phyloP scores from a whole-genome alignment of 2,329 filamentous ascomycete species.

The Colletotrichum godetiae region DNA sequence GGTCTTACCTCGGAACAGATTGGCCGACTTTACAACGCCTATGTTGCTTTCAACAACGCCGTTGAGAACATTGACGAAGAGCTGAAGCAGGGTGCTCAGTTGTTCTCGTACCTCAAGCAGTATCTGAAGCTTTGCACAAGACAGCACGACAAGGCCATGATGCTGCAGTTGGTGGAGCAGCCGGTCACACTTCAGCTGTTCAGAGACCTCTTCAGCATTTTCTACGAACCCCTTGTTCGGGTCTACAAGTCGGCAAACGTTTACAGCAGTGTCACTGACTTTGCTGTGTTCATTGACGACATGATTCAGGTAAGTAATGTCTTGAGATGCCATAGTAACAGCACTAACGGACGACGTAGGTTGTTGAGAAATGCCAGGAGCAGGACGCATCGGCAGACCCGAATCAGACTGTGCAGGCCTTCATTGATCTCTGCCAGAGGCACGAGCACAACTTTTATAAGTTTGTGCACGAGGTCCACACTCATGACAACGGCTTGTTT shows the following conservation, averaged over 20 bases:
- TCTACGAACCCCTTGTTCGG: conserved; percentile 95
- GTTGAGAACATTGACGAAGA: conserved; percentile 92
- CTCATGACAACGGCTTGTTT: conserved; percentile 96
- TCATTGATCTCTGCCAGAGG: conserved; percentile 94
- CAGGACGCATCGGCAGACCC: conserved; percentile 93
- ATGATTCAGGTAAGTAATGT: conserved; percentile 76
- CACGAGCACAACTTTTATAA: conserved; percentile 99
- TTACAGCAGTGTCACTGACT: conserved; percentile 97
- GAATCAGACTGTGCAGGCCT: conserved; percentile 97
- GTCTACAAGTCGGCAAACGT: conserved; percentile 99
- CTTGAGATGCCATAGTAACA: neutral
- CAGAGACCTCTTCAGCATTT: conserved; percentile 96
- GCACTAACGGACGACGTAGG: conserved; percentile 48
- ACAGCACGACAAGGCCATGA: conserved; percentile 96
- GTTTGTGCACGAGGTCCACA: conserved; percentile 97
- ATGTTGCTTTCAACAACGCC: conserved; percentile 94
- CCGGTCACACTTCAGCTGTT: conserved; percentile 97
- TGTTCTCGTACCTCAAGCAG: conserved; percentile 96
- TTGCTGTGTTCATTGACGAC: conserved; percentile 92
- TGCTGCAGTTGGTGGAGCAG: conserved; percentile 95
- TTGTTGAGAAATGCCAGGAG: conserved; percentile 73
- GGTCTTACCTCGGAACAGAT: conserved; percentile 80
- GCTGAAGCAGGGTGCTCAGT: conserved; percentile 87
- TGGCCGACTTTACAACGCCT: conserved; percentile 89
- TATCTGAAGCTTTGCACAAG: conserved; percentile 91